Evolutionary conservation across 2,329 filamentous ascomycete genomes (phyloP).

Genomic region (Colletotrichum limetticola): DNA sequence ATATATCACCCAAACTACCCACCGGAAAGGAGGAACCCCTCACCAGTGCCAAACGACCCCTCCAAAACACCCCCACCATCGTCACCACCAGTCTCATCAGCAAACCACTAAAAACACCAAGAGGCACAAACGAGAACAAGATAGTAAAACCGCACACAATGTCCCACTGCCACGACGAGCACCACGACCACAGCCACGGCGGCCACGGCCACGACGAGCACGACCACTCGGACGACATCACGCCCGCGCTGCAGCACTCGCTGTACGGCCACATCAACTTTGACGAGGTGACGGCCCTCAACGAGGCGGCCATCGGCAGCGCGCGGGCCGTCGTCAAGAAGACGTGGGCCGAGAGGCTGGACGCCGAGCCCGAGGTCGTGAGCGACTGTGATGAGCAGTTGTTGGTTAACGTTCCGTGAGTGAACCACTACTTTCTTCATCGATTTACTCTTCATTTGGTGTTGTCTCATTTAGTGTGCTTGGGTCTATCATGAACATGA

Average conservation of each 20-base stretch:
- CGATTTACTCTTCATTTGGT: too few relatives aligned
- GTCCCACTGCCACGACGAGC: conserved; percentile 64
- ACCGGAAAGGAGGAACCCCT: neutral
- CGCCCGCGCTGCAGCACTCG: conserved; percentile 88
- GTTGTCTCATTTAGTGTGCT: too few relatives aligned
- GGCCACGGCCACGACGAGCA: conserved; percentile 71
- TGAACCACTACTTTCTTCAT: conserved; percentile 32
- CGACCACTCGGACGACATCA: conserved; percentile 92
- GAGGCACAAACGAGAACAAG: neutral
- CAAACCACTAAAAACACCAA: too few relatives aligned
- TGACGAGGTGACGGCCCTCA: conserved; percentile 83
- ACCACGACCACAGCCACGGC: conserved; percentile 60
- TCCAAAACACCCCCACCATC: neutral
- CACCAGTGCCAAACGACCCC: neutral
- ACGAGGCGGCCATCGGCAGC: conserved; percentile 76
- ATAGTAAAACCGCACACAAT: conserved; percentile 38
- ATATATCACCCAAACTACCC: neutral
- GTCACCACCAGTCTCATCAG: neutral
- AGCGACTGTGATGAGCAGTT: conserved; percentile 94
- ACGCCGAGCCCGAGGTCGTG: conserved; percentile 77
- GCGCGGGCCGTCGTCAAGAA: conserved; percentile 86
- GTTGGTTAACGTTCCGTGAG: conserved; percentile 90
- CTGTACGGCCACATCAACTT: conserved; percentile 95
- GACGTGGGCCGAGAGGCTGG: conserved; percentile 86
- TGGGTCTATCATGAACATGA: too few relatives aligned